Conservation (phyloP, 2,329 filamentous ascomycete genomes). For the Ceratocystis albifundus region DNA sequence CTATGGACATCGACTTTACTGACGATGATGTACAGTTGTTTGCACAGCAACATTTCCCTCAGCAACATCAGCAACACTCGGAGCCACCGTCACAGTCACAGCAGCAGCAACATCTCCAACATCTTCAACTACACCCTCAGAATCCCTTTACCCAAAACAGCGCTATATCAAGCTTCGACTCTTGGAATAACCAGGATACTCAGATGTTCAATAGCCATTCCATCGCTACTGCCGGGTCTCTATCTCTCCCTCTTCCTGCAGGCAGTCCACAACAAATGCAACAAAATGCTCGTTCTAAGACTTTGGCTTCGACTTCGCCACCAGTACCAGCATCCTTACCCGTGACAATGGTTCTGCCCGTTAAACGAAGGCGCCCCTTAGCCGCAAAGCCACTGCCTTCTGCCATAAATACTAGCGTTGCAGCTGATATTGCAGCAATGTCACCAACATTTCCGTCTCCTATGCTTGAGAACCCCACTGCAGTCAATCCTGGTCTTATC, state of each 20-base stretch:
- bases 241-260: conserved; percentile 19
- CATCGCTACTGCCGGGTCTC: conserved; percentile 13
- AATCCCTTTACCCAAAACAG: conserved; percentile 9
- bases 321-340: conserved; percentile 14
- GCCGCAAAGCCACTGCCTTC: conserved; percentile 20
- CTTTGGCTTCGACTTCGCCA: conserved; percentile 18
- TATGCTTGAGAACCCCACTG: conserved; percentile 25
- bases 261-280: conserved; percentile 22
- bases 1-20: conserved; percentile 50
- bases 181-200: conserved; percentile 16
- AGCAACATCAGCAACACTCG: conserved; percentile 27
- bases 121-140: conserved; percentile 5
- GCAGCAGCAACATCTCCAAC: conserved; percentile 19
- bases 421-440: conserved; percentile 28
- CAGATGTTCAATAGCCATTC: conserved; percentile 22
- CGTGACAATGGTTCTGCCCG: conserved; percentile 8
- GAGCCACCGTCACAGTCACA: conserved; percentile 25
- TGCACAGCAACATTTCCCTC: conserved; percentile 25
- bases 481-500: conserved; percentile 50
- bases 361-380: neutral
- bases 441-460: conserved; percentile 35
- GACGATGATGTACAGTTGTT: conserved; percentile 37
- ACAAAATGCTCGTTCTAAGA: conserved; percentile 23
- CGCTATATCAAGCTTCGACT: conserved; percentile 5
- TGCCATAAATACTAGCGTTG: neutral